Evolutionary conservation across 345 rosid species (phyloP).

Genomic region (Ricinus communis): DNA sequence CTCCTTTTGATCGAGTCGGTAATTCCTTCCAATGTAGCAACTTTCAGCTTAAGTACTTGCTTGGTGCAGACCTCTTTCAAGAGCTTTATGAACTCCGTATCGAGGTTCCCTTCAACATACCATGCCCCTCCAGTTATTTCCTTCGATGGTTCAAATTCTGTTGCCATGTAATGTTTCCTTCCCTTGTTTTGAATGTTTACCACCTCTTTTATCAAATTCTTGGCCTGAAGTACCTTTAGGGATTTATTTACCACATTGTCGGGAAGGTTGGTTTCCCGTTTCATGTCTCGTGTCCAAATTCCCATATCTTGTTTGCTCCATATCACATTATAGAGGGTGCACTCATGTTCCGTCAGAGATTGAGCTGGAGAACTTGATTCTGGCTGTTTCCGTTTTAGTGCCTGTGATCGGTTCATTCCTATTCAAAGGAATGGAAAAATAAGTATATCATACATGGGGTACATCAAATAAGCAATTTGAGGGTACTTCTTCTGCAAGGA

Average conservation of each 20-base stretch:
- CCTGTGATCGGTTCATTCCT: slow-evolving; percentile 5
- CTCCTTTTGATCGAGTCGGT: slow-evolving; percentile 33
- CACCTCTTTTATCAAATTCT: slow-evolving; percentile 58
- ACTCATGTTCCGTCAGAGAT: slow-evolving; percentile 54
- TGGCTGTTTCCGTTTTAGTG: neutral
- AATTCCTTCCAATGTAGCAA: slow-evolving; percentile 56
- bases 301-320: slow-evolving; percentile 60
- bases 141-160: slow-evolving; percentile 61
- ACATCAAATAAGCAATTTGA: neutral
- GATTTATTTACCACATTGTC: slow-evolving; percentile 37
- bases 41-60: slow-evolving; percentile 31
- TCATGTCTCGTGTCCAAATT: slow-evolving; percentile 49
- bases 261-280: slow-evolving; percentile 39
- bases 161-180: slow-evolving; percentile 51
- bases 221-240: slow-evolving; percentile 43
- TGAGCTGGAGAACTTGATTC: slow-evolving; percentile 34
- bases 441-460: neutral
- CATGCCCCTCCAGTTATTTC: slow-evolving; percentile 81
- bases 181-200: slow-evolving; percentile 59
- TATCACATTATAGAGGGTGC: slow-evolving; percentile 40
- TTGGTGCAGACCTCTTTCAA: slow-evolving; percentile 44
- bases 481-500: too few relatives aligned
- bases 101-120: slow-evolving; percentile 65
- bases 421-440: neutral
- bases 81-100: slow-evolving; percentile 37